phyloP scores from a whole-genome alignment of 768 basidiomycete genomes.

The Boletus tomentosulus region DNA sequence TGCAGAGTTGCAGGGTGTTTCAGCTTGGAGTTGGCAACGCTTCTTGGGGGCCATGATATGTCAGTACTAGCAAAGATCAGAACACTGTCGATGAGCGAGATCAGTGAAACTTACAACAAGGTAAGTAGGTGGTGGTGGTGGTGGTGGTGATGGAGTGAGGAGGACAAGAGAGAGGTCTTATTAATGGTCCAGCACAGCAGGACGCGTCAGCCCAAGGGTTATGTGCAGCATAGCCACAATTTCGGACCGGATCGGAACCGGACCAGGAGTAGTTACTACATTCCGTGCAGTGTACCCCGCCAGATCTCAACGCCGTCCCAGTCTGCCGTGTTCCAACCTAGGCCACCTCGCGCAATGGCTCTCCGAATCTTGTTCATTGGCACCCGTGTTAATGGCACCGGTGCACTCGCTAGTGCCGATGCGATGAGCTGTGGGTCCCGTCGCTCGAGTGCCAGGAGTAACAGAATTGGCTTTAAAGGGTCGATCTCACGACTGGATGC shows the following conservation, averaged over 20 bases:
- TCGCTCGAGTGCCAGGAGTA: conserved; percentile 63
- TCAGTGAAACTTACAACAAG: not conserved
- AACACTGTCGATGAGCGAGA: not conserved
- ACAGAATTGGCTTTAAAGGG: not conserved
- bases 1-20: conserved; percentile 63
- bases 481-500: conserved; percentile 3
- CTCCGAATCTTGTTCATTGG: conserved; percentile 55
- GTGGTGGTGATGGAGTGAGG: not conserved
- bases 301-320: conserved; percentile 85
- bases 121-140: not conserved
- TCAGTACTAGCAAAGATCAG: conserved; percentile 6
- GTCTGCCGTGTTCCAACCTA: conserved; percentile 60
- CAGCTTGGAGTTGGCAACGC: conserved; percentile 68
- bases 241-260: not conserved
- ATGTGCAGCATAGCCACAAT: conserved; percentile 21
- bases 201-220: conserved; percentile 29
- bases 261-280: not conserved
- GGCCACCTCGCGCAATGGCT: conserved; percentile 53
- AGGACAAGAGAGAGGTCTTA: conserved; percentile 12
- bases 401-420: conserved; percentile 53
- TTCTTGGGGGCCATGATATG: conserved; percentile 75
- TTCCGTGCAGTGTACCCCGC: conserved; percentile 29
- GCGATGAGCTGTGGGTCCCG: conserved; percentile 69
- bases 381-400: conserved; percentile 56
- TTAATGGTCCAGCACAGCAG: conserved; percentile 26